Evolutionary conservation across 768 basidiomycete genomes (phyloP), one percentile per base, ranked within the genome.

Genomic region (Zangia roseola): DNA sequence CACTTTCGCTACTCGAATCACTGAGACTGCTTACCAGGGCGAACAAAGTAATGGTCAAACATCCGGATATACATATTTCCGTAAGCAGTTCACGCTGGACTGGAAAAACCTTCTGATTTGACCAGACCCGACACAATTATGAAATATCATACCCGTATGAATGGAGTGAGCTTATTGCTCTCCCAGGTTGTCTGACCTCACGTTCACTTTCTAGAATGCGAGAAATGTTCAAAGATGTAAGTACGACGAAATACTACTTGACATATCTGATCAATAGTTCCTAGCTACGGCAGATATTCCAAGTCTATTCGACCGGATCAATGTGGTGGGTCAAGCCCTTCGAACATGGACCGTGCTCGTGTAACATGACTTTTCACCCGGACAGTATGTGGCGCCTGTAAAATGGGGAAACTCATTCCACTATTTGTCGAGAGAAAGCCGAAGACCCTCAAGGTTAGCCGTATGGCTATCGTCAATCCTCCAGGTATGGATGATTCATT

Each of bases 71-170:
- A 35, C 71, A 79, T 40, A 81, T 94, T 45, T 83, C 88, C 24
- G 85, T 88, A 53, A 53, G 70, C n/a, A 26, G 13, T 48, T n/a
- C 30, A 10, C 1, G 45, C 65, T 57, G 7, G 10, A 20, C 23
- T 20, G 7, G 33, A 30, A 21, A 42, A n/a, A 14, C 10, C 24
- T 21, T 30, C 42, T 53, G n/a, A 46, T 37, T 12, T 35, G 33
- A 19, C 21, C 53, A 88, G 88, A 84, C 82, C 10, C 78, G 70
- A 53, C 88, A 91, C 52, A 73, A 80, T 62, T 91, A 91, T 58
- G 85, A 88, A 49, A 90, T 91, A 52, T 74, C 73, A 19, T 83
- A 87, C 69, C 80, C 81, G 19, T 91, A 73, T 56, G 71, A 83
- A 60, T 91, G 88, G 88, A 72, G 88, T 88, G 54, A 66, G 84